Evolutionary conservation across 352 stramenopile genomes (phyloP), one percentile per base, ranked within the genome.

Genomic region (Phytophthora melonis): DNA sequence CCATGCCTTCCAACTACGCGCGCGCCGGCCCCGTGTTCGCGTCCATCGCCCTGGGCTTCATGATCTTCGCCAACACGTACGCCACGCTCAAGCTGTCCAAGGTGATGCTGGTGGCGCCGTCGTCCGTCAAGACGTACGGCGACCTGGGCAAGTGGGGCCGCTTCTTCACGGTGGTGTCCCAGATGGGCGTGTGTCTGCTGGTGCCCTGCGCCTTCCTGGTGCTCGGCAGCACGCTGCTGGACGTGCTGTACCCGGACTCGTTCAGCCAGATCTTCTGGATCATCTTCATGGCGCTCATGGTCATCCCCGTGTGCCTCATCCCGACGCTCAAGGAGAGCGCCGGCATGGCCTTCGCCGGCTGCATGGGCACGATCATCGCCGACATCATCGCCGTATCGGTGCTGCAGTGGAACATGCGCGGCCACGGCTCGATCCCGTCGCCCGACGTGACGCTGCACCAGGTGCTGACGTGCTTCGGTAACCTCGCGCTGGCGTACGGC

Each of bases 51-150:
- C 54, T 87, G 39, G 62, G 78, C 3, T 89, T 86, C 66, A 89
- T 89, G 79, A 80, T 80, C 21, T 85, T 85, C 56, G 78, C 79
- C 65, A 90, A 90, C 70, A 79, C 83, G 27, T 90, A 88, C 66
- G 72, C 82, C 10, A 87, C 82, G 0, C 76, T 90, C 36, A 78
- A 74, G 19, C 64, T 83, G 16, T 86, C 75, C 56, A 74, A 75
- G 23, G 81, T 88, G 9, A 27, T 90, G 68, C 67, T 90, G 11
- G 70, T 78, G 4, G 66, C 83, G 7, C 83, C 83, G 9, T 74
- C 64, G n/a, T 83, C 72, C 5, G 81, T 91, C 39, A 83, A 78
- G 49, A 89, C 82, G 23, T 88, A 83, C 63, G 75, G 80, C 27
- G 82, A 89, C n/a, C 63, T 81, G 18, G 78, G 63, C 27, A 78